Evolutionary conservation across 148 eudicot species (phyloP).

Genomic region (Talinum fruticosum): DNA sequence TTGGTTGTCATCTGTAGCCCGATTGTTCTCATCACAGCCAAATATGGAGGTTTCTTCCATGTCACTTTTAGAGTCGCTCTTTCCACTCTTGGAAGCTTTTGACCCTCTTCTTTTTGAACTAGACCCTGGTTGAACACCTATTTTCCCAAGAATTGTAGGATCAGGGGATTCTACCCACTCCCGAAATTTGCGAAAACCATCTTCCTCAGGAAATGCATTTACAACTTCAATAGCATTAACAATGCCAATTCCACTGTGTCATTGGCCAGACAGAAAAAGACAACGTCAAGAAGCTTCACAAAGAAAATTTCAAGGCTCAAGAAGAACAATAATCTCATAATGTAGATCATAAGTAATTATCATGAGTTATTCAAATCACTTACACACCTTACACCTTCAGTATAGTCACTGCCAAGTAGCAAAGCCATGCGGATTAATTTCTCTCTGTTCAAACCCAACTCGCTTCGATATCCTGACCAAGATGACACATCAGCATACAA

Average conservation of each 20-base stretch:
- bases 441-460: constrained; percentile 81
- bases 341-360: neutral
- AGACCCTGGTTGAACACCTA: constrained; percentile 42
- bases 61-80: constrained; percentile 25
- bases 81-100: constrained; percentile 27
- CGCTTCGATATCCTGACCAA: constrained; percentile 83
- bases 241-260: constrained; percentile 86
- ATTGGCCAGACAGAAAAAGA: neutral
- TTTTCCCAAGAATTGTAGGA: constrained; percentile 71
- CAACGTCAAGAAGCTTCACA: neutral
- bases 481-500: constrained; percentile 14
- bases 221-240: constrained; percentile 98
- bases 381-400: constrained; percentile 92
- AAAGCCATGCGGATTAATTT: constrained; percentile 87
- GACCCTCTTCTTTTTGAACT: constrained; percentile 48
- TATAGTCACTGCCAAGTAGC: constrained; percentile 98
- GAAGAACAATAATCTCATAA: neutral
- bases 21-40: constrained; percentile 28
- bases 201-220: constrained; percentile 90
- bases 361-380: constrained; percentile 1
- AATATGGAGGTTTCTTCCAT: constrained; percentile 33
- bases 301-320: neutral
- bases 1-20: constrained; percentile 26
- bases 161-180: constrained; percentile 99
- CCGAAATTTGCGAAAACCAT: constrained; percentile 77